These are phyloP conservation scores for Mucor saturninus DNA, from an alignment of 371 early-diverging fungal species.

Conservation along the genomic window DNA sequence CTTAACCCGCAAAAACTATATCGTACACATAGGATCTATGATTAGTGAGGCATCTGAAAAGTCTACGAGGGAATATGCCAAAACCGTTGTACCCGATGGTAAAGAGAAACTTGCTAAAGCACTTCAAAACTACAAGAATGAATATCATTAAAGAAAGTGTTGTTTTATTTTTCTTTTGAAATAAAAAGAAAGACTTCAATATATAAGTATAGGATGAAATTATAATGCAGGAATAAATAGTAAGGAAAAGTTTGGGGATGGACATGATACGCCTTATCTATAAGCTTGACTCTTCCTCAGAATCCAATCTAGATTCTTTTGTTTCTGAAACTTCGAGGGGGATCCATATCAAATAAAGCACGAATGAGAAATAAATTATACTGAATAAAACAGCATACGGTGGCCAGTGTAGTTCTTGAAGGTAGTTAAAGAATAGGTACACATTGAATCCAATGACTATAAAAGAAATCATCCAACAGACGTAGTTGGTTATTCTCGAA, in stretches of 20 bases:
- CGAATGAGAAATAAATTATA: conserved; percentile 27
- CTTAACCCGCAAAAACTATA: neutral
- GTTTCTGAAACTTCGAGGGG: conserved; percentile 17
- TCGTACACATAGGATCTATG: neutral
- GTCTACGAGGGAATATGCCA: neutral
- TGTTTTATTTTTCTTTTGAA: neutral
- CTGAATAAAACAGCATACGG: conserved; percentile 18
- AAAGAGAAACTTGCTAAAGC: conserved; percentile 8
- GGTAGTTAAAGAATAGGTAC: conserved; percentile 53
- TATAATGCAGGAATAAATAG: neutral
- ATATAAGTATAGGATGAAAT: neutral
- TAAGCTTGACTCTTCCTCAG: neutral
- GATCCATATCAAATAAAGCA: conserved; percentile 24
- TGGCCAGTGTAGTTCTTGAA: conserved; percentile 28
- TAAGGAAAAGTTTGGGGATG: neutral
- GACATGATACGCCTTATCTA: neutral
- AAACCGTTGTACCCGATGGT: neutral
- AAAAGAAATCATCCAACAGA: conserved; percentile 48
- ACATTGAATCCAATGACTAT: conserved; percentile 63
- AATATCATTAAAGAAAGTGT: neutral
- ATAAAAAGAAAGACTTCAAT: neutral
- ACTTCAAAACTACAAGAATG: neutral
- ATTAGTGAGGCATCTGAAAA: neutral
- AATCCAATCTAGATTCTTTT: conserved; percentile 17
- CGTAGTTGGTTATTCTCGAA: conserved; percentile 26